phyloP scores from a whole-genome alignment of 106 monocot species.

The Dioscorea zingiberensis region DNA sequence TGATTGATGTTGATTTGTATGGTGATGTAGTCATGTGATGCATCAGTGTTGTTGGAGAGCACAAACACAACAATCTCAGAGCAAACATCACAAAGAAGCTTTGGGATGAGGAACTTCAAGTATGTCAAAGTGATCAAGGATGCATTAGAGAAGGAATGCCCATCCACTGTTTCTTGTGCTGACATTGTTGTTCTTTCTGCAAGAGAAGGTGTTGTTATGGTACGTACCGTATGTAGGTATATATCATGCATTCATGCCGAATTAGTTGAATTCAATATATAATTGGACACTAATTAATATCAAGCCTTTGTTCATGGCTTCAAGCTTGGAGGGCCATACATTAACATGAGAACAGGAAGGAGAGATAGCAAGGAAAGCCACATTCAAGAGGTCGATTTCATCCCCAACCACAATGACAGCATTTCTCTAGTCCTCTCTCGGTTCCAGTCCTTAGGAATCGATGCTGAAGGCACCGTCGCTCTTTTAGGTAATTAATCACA shows the following conservation, averaged over 20 bases:
- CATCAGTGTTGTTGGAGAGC: slow-evolving; percentile 45
- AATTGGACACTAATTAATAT: no score
- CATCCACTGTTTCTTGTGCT: slow-evolving; percentile 53
- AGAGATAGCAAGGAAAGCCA: slow-evolving; percentile 44
- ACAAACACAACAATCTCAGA: slow-evolving; percentile 20
- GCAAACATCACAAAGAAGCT: slow-evolving; percentile 37
- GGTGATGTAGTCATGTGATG: slow-evolving; percentile 45
- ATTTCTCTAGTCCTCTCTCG: slow-evolving; percentile 36
- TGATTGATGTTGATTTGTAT: background rate
- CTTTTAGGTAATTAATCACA: slow-evolving; percentile 19
- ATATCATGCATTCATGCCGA: no score
- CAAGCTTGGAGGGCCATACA: slow-evolving; percentile 46
- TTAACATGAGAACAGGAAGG: slow-evolving; percentile 56
- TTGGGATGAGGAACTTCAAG: slow-evolving; percentile 81
- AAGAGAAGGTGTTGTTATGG: slow-evolving; percentile 33
- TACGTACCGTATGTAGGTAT: no score
- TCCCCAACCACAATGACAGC: slow-evolving; percentile 62
- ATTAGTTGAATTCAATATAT: no score
- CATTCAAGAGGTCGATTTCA: slow-evolving; percentile 11
- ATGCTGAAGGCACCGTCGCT: slow-evolving; percentile 28
- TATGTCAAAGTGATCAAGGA: slow-evolving; percentile 45
- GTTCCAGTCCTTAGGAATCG: slow-evolving; percentile 39
- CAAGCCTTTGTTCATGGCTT: background rate
- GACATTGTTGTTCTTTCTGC: slow-evolving; percentile 65
- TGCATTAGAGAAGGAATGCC: slow-evolving; percentile 56